Percentiles rank a stretch among this genome's conserved stretches.
Evolutionary conservation across 495 filamentous ascomycete species (phyloP).

Genomic region (Bryoglossum gracile): DNA sequence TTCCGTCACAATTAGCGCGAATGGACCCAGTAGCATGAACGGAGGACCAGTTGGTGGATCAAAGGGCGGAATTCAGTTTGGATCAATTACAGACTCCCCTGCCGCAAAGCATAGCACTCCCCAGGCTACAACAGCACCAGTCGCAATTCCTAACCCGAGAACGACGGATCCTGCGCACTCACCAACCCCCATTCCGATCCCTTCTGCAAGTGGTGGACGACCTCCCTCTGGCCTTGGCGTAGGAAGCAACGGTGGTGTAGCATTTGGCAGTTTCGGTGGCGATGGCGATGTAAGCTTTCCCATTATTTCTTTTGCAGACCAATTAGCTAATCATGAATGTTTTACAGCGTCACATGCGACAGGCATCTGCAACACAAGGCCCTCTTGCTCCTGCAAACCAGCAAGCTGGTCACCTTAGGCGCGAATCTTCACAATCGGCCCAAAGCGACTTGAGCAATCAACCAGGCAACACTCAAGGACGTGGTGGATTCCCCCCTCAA

Average conservation of each 20-base stretch:
- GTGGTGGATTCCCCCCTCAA: slow-evolving; percentile 38
- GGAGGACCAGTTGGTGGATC: slow-evolving; percentile 54
- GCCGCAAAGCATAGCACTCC: slow-evolving; percentile 55
- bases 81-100: slow-evolving; percentile 66
- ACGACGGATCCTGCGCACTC: slow-evolving; percentile 68
- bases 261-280: slow-evolving; percentile 77
- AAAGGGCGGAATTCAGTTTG: slow-evolving; percentile 69
- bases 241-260: slow-evolving; percentile 50
- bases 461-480: slow-evolving; percentile 45
- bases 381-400: slow-evolving; percentile 42
- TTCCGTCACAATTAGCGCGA: slow-evolving; percentile 80
- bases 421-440: slow-evolving; percentile 73
- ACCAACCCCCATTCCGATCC: slow-evolving; percentile 72
- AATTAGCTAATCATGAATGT: slow-evolving; percentile 26
- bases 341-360: slow-evolving; percentile 47
- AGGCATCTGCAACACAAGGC: slow-evolving; percentile 52
- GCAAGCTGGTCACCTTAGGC: slow-evolving; percentile 66
- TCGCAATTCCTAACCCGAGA: slow-evolving; percentile 59
- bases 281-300: slow-evolving; percentile 60
- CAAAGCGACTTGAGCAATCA: slow-evolving; percentile 67
- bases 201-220: slow-evolving; percentile 72
- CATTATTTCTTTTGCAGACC: neutral
- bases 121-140: slow-evolving; percentile 43
- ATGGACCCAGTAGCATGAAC: slow-evolving; percentile 68
- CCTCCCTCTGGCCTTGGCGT: slow-evolving; percentile 65